Evolutionary conservation across 2,329 filamentous ascomycete genomes (phyloP).

Genomic region (Helicocarpus griseus): DNA sequence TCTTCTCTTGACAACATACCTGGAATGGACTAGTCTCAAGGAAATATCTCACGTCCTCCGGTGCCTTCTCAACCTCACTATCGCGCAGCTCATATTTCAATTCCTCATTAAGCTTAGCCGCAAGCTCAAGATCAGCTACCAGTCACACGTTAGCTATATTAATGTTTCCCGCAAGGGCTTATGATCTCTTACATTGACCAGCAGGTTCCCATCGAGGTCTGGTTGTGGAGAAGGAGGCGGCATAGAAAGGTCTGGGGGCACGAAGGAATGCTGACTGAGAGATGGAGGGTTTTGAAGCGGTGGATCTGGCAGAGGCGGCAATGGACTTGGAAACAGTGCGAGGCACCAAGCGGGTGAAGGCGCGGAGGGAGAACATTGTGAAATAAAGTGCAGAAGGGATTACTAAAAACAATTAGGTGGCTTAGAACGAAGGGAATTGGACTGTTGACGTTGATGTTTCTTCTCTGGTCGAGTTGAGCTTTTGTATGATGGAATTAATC

Average conservation of each 20-base stretch:
- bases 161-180: too few species aligned
- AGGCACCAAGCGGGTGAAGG: constrained; percentile 56
- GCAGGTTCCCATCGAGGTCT: constrained; percentile 32
- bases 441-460: background rate
- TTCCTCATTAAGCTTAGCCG: constrained; percentile 76
- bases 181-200: constrained; percentile 36
- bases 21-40: constrained; percentile 76
- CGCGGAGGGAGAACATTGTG: constrained; percentile 62
- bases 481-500: too few species aligned
- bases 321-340: constrained; percentile 51
- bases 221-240: constrained; percentile 36
- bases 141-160: background rate
- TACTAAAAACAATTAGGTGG: constrained; percentile 1
- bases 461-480: too few species aligned
- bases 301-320: constrained; percentile 37
- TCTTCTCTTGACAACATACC: constrained; percentile 35
- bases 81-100: constrained; percentile 67
- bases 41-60: constrained; percentile 76
- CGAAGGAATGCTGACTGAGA: constrained; percentile 39
- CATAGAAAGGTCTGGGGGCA: constrained; percentile 30
- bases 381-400: background rate
- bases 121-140: constrained; percentile 65
- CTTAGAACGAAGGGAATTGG: background rate
- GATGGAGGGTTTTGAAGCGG: constrained; percentile 42
- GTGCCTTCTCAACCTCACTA: constrained; percentile 61